Evolutionary conservation across 2,329 filamentous ascomycete species (phyloP), one percentile per base, ranked within the genome.

Genomic region (Bretziella fagacearum): DNA sequence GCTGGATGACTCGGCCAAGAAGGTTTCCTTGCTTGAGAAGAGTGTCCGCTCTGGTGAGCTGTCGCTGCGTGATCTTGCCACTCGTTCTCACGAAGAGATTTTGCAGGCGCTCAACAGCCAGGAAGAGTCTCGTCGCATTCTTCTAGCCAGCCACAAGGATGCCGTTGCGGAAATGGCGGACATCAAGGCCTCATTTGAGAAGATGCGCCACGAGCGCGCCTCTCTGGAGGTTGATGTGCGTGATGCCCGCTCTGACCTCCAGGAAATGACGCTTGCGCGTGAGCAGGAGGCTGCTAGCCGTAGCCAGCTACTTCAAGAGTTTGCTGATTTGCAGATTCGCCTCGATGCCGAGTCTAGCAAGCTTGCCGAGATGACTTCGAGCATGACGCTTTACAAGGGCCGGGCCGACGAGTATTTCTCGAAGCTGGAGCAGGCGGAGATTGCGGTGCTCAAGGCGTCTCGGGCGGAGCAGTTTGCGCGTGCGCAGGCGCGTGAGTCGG

Each of bases 391-490:
- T 52, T 98, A 96, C 70, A 95, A 93, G 71, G 78, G 76, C 53
- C 79, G 89, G 36, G 83, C 89, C 3, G 86, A 96, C 58, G 89
- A 96, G 59, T 96, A 98, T 63, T 98, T 95, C 64, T 83, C 78
- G 67, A 95, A 94, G 63, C 75, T 98, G 17, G 89, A 98, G 62
- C 89, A 96, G 59, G 91, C 91, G 13, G 89, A 98, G 61, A 93
- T 96, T 54, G 79, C 87, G 0, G 87, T 96, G 15, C 73, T 98
- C 53, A 95, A 95, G 61, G 89, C 89, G 13, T 81, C 74, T 51
- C 77, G 89, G 20, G 89, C 91, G 0, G 89, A 96, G 62, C 85
- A 94, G 56, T 95, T 96, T 60, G 89, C 89, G 48, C 93, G 84
- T 62, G 71, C 82, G 1, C 89, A 95, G 59, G 83, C 84, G 7